Evolutionary conservation across 306 rosid species (phyloP).

Genomic region (Cucumis melo): DNA sequence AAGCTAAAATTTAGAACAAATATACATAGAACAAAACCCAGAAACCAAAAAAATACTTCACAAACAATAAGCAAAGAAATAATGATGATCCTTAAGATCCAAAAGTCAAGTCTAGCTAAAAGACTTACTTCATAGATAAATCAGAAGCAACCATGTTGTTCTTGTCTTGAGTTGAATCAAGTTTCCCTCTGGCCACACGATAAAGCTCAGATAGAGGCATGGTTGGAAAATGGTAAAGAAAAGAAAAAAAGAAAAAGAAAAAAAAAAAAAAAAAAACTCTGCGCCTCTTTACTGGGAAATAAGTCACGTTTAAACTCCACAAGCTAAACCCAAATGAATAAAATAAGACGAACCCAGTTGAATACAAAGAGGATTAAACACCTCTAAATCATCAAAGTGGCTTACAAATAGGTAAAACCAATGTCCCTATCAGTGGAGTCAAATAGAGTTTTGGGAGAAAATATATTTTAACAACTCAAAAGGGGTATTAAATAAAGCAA

Average conservation of each 20-base stretch:
- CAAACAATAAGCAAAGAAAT: constrained; percentile 6
- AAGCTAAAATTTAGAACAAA: not conserved
- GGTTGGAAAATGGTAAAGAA: constrained; percentile 12
- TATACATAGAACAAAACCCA: not conserved
- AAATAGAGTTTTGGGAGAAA: not conserved
- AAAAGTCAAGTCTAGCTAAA: constrained; percentile 6
- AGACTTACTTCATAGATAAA: constrained; percentile 51
- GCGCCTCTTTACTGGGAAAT: constrained; percentile 5
- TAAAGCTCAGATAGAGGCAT: constrained; percentile 89
- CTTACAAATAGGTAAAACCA: not conserved
- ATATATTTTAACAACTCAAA: not conserved
- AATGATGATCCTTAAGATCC: constrained; percentile 1
- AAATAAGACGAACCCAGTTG: constrained; percentile 2
- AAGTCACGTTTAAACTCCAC: constrained; percentile 15
- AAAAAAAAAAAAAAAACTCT: constrained; percentile 8
- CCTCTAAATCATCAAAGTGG: not conserved
- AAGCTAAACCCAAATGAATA: constrained; percentile 4
- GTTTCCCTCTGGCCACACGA: constrained; percentile 46
- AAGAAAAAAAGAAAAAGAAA: not conserved
- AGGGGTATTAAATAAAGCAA: not conserved
- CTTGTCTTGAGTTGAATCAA: constrained; percentile 35
- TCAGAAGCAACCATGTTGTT: constrained; percentile 21
- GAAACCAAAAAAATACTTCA: not conserved
- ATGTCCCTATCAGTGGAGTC: not conserved
- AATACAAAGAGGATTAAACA: not conserved